These are phyloP conservation scores for Hibiscus trionum DNA, from an alignment of 345 rosid genomes.

Conservation along the genomic window DNA sequence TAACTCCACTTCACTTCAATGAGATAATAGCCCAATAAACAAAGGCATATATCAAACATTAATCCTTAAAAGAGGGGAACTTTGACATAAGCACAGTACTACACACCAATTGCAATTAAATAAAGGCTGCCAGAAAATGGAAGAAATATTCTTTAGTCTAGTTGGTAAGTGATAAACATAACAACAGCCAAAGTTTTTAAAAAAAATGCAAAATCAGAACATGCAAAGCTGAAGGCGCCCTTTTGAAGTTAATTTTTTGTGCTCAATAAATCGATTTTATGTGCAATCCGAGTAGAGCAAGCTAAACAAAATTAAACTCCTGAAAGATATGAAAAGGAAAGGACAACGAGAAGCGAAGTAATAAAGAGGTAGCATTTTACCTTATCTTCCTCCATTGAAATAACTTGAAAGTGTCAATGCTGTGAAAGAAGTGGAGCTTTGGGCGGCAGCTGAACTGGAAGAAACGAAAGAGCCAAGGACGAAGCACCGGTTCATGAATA, in stretches of 20 bases:
- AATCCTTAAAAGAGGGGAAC: background rate
- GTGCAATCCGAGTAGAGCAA: background rate
- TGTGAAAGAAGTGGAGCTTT: background rate
- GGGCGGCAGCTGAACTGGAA: background rate
- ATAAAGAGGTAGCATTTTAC: background rate
- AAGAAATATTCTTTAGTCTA: background rate
- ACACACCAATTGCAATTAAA: background rate
- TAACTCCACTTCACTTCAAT: too few species aligned
- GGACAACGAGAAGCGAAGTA: background rate
- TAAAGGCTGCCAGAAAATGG: background rate
- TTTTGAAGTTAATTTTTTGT: background rate
- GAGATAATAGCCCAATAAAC: background rate
- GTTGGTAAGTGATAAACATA: background rate
- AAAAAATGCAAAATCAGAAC: background rate
- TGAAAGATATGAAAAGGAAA: background rate
- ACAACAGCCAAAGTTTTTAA: background rate
- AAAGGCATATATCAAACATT: background rate
- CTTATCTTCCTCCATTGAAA: constrained; percentile 1
- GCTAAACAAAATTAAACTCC: background rate
- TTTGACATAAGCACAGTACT: background rate
- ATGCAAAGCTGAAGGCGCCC: background rate
- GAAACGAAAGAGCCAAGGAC: background rate
- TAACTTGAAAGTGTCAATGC: background rate
- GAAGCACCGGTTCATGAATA: too few species aligned
- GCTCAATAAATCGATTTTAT: background rate